A percentile compares a stretch with the other conserved stretches of the same genome.
phyloP scores from a whole-genome alignment of 2,329 filamentous ascomycete genomes.

The Colletotrichum siamense region DNA sequence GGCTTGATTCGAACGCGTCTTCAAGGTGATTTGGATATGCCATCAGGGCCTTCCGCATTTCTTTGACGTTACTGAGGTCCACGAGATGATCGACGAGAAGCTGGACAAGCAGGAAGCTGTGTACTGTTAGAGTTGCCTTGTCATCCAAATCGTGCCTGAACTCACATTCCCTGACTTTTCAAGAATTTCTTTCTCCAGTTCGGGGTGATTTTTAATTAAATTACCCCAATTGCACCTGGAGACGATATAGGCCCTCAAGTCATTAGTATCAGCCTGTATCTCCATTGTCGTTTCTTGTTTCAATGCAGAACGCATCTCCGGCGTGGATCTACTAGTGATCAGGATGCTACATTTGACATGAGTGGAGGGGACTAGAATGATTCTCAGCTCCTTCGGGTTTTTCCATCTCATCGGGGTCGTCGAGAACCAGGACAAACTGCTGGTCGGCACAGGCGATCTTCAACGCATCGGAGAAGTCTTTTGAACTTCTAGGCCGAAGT shows the following conservation, averaged over 20 bases:
- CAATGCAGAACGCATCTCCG: background rate
- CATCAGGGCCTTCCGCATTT: background rate
- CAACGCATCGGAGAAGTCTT: background rate
- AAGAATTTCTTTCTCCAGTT: background rate
- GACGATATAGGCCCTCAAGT: background rate
- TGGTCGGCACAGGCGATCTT: background rate
- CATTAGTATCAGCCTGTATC: background rate
- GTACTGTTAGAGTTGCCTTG: background rate
- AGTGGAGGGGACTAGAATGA: background rate
- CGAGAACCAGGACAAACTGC: background rate
- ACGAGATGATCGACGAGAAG: background rate
- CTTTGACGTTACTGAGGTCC: background rate
- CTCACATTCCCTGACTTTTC: background rate
- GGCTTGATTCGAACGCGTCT: background rate
- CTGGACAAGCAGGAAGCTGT: background rate
- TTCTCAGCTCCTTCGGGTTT: background rate
- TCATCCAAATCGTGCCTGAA: background rate
- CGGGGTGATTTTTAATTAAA: background rate
- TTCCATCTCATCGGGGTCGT: background rate
- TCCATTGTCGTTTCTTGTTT: background rate
- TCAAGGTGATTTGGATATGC: rapidly evolving
- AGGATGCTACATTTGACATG: background rate
- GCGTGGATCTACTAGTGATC: background rate
- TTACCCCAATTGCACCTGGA: background rate
- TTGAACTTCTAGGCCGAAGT: rapidly evolving